phyloP scores from a whole-genome alignment of 306 rosid genomes.

The Coriaria nepalensis region DNA sequence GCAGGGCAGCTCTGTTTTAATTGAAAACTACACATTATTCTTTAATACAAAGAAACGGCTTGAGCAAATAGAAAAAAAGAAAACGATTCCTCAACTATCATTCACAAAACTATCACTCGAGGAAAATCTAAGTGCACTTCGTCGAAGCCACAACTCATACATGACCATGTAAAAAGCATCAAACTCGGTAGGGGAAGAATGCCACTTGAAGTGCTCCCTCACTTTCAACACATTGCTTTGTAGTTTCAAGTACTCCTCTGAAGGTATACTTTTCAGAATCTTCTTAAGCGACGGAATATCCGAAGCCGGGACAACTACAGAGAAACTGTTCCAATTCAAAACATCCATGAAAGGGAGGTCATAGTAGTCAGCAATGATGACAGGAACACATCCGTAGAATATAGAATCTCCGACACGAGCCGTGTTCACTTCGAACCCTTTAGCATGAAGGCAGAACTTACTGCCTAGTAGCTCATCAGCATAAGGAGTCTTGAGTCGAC shows the following conservation, averaged over 20 bases:
- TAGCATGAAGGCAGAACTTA: constrained; percentile 84
- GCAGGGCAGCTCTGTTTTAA: too few relatives aligned
- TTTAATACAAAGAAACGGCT: too few relatives aligned
- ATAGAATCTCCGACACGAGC: constrained; percentile 69
- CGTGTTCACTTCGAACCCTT: constrained; percentile 82
- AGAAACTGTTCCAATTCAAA: constrained; percentile 64
- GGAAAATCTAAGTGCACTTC: constrained; percentile 31
- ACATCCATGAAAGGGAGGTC: constrained; percentile 72
- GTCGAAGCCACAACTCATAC: constrained; percentile 80
- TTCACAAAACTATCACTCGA: constrained; percentile 9
- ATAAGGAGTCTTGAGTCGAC: constrained; percentile 68
- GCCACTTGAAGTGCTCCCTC: constrained; percentile 76
- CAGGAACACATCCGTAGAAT: constrained; percentile 78
- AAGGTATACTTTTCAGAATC: constrained; percentile 38
- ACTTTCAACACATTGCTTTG: constrained; percentile 52
- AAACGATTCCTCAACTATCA: not conserved
- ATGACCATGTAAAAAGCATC: constrained; percentile 80
- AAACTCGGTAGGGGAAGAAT: constrained; percentile 40
- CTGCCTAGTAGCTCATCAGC: constrained; percentile 59
- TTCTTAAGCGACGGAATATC: constrained; percentile 58
- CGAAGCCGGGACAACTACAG: constrained; percentile 34
- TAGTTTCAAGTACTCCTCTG: constrained; percentile 31
- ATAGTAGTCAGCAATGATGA: constrained; percentile 60
- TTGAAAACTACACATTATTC: too few relatives aligned
- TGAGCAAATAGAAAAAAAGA: not conserved